Conservation (phyloP, 2,329 filamentous ascomycete genomes). For the Ophiostoma sp. region DNA sequence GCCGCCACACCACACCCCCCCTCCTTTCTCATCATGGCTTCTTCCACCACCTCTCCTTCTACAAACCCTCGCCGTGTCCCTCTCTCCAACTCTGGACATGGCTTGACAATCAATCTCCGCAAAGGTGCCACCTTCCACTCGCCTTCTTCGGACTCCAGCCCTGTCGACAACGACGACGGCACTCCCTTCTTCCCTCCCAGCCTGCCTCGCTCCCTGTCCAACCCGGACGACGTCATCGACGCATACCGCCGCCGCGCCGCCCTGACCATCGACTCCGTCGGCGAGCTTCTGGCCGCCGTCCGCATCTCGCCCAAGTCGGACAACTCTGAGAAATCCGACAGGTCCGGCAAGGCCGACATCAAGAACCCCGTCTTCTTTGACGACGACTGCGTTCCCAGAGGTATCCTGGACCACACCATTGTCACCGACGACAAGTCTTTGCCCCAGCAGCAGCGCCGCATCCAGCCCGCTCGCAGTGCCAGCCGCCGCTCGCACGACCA, state of each 20-base stretch:
- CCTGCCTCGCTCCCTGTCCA: slow-evolving; percentile 63
- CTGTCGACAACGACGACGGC: slow-evolving; percentile 16
- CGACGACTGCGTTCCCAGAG: slow-evolving; percentile 56
- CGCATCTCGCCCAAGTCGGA: slow-evolving; percentile 35
- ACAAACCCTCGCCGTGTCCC: slow-evolving; percentile 40
- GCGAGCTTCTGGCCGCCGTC: slow-evolving; percentile 46
- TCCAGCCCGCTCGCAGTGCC: slow-evolving; percentile 38
- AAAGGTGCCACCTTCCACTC: slow-evolving; percentile 67
- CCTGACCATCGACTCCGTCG: slow-evolving; percentile 59
- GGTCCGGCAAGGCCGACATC: slow-evolving; percentile 7
- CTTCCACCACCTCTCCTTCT: slow-evolving; percentile 28
- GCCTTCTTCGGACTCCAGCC: slow-evolving; percentile 36
- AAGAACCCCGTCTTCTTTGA: slow-evolving; percentile 39
- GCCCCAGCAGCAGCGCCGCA: slow-evolving; percentile 32
- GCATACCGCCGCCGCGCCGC: slow-evolving; percentile 64
- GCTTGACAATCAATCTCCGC: slow-evolving; percentile 52
- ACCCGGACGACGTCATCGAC: slow-evolving; percentile 65
- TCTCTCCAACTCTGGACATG: slow-evolving; percentile 43
- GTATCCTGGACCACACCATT: slow-evolving; percentile 54
- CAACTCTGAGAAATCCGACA: not conserved
- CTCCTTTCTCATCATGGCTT: slow-evolving; percentile 23
- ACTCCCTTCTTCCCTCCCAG: slow-evolving; percentile 45
- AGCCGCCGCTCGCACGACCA: slow-evolving; percentile 56
- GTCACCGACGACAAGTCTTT: slow-evolving; percentile 40
- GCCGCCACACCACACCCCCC: slow-evolving; percentile 12